A percentile compares a stretch with the other conserved stretches of the same genome.
Conservation (phyloP, 2,329 filamentous ascomycete genomes). For the Pseudogymnoascus sp. region DNA sequence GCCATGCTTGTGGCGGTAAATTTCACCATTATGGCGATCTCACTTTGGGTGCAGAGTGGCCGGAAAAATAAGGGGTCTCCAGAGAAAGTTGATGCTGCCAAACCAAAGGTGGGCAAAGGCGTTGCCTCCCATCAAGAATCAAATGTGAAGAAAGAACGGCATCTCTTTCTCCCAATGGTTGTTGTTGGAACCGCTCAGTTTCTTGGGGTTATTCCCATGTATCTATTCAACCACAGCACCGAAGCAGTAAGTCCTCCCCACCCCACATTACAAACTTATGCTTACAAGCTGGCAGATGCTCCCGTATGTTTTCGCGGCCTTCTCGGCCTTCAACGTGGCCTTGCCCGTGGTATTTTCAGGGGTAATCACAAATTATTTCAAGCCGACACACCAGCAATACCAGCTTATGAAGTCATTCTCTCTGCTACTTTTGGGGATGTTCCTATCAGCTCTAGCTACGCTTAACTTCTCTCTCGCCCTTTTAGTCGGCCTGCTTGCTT, state of each 20-base stretch:
- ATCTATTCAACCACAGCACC: constrained; percentile 63
- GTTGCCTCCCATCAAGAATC: constrained; percentile 19
- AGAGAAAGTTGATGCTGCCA: constrained; percentile 10
- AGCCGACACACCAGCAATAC: constrained; percentile 59
- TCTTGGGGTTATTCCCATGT: constrained; percentile 71
- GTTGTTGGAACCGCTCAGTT: constrained; percentile 68
- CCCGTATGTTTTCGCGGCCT: constrained; percentile 48
- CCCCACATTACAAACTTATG: not conserved
- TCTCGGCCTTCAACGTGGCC: constrained; percentile 50
- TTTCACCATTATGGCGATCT: constrained; percentile 92
- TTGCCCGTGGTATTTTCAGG: constrained; percentile 51
- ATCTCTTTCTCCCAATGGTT: constrained; percentile 64
- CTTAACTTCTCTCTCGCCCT: constrained; percentile 92
- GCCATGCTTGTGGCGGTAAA: constrained; percentile 95
- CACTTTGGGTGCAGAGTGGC: constrained; percentile 87
- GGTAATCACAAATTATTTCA: constrained; percentile 43
- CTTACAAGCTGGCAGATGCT: constrained; percentile 42
- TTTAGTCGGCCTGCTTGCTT: constrained; percentile 69
- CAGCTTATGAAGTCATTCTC: constrained; percentile 83
- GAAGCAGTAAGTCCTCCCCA: constrained; percentile 7
- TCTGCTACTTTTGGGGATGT: constrained; percentile 84
- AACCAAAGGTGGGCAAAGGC: constrained; percentile 16
- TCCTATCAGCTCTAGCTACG: constrained; percentile 84
- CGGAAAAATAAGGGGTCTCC: constrained; percentile 21
- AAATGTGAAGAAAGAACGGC: constrained; percentile 32